phyloP scores from a whole-genome alignment of 2,329 filamentous ascomycete genomes.

The Biscogniauxia sp. region DNA sequence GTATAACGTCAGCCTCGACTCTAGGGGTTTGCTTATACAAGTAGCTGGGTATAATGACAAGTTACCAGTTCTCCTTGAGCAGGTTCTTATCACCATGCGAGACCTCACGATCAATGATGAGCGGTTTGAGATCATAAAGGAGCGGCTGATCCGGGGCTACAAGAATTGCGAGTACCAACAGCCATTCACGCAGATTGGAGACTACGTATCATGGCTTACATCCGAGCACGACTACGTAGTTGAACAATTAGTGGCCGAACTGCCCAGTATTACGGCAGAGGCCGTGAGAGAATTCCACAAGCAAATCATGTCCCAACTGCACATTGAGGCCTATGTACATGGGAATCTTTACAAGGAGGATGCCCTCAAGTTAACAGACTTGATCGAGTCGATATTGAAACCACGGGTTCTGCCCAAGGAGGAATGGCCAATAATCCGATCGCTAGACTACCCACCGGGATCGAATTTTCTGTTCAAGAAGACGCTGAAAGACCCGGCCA shows the following conservation, averaged over 20 bases:
- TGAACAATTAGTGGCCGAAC: constrained; percentile 74
- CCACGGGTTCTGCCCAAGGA: constrained; percentile 69
- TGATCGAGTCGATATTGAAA: constrained; percentile 75
- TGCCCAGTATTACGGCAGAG: constrained; percentile 70
- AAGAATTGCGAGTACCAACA: constrained; percentile 87
- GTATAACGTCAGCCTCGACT: constrained; percentile 73
- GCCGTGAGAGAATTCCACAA: constrained; percentile 76
- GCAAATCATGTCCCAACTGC: constrained; percentile 76
- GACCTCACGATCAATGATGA: constrained; percentile 83
- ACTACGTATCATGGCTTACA: constrained; percentile 78
- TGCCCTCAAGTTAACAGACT: constrained; percentile 77
- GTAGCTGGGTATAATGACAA: constrained; percentile 96
- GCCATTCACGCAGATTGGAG: constrained; percentile 83
- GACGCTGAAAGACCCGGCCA: constrained; percentile 78
- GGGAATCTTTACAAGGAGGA: constrained; percentile 96
- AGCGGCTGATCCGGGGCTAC: constrained; percentile 72
- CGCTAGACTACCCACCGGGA: constrained; percentile 73
- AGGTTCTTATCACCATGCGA: constrained; percentile 79
- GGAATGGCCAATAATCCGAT: constrained; percentile 78
- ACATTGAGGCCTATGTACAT: constrained; percentile 84
- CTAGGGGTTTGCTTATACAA: constrained; percentile 71
- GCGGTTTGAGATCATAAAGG: constrained; percentile 87
- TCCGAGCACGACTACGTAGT: constrained; percentile 75
- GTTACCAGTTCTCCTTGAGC: constrained; percentile 83
- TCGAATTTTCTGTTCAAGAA: constrained; percentile 83